Evolutionary conservation across 2,329 filamentous ascomycete genomes (phyloP).

Genomic region (Arthrobotrys sinensis): DNA sequence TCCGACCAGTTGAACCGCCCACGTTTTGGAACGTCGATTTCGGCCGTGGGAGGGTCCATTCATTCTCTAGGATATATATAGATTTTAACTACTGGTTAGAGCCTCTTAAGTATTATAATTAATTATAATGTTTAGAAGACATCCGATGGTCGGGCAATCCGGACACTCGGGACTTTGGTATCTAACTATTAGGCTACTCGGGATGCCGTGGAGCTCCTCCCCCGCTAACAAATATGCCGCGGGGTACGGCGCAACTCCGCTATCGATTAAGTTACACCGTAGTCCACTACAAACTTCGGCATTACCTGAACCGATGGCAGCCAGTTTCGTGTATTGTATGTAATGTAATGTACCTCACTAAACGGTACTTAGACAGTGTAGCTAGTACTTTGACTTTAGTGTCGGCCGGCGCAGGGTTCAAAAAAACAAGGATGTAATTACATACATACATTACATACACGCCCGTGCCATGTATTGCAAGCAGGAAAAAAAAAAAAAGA

Average conservation of each 20-base stretch:
- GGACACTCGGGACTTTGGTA: no score
- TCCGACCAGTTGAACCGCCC: slow-evolving; percentile 4
- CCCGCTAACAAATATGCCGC: slow-evolving; percentile 1
- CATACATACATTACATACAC: slow-evolving; percentile 12
- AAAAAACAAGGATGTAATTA: not conserved
- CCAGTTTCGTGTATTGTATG: no score
- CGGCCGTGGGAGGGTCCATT: slow-evolving; percentile 26
- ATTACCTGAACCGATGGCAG: not conserved
- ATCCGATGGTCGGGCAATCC: no score
- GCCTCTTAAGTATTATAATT: no score
- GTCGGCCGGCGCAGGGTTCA: no score
- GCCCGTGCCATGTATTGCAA: slow-evolving; percentile 4
- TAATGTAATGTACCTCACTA: no score
- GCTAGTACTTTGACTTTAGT: no score
- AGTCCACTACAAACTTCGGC: slow-evolving; percentile 9
- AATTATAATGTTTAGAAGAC: no score
- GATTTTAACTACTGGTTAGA: no score
- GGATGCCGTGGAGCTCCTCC: not conserved
- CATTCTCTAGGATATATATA: no score
- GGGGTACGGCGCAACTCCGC: slow-evolving; percentile 53
- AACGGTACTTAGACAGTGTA: no score
- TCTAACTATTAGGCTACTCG: no score
- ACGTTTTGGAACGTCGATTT: slow-evolving; percentile 5
- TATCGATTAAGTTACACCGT: slow-evolving; percentile 32
- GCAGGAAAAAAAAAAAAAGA: not conserved